These are phyloP conservation scores for Geotrichum fermentans DNA, from an alignment of 1,139 yeast genomes.

Conservation along the genomic window DNA sequence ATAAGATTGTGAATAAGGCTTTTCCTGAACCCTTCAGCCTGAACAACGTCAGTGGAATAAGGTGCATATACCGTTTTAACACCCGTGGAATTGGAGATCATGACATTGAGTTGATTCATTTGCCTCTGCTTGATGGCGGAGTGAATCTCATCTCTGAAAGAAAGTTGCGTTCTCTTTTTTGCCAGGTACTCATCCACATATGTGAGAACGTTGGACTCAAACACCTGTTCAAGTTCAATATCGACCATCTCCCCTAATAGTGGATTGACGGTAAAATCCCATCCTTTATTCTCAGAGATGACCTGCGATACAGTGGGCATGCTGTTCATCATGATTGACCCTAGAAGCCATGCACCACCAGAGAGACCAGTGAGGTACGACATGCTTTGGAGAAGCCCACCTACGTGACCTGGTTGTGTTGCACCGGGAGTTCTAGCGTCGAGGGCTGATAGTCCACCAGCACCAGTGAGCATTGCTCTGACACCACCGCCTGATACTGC, in stretches of 20 bases:
- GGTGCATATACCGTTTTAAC: background rate
- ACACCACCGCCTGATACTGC: slow-evolving; percentile 85
- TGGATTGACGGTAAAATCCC: slow-evolving; percentile 57
- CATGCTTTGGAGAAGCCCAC: slow-evolving; percentile 69
- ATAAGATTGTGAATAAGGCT: background rate
- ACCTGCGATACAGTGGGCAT: slow-evolving; percentile 68
- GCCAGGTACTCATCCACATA: background rate
- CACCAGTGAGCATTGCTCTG: slow-evolving; percentile 75
- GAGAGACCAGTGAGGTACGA: slow-evolving; percentile 74
- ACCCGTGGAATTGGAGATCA: background rate
- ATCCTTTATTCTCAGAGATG: slow-evolving; percentile 46
- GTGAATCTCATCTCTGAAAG: too few relatives aligned
- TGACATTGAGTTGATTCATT: background rate
- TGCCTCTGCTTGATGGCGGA: too few relatives aligned
- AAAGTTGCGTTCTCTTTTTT: background rate
- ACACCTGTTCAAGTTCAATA: background rate
- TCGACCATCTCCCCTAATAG: slow-evolving; percentile 11
- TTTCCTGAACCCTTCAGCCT: background rate
- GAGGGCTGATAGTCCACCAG: slow-evolving; percentile 69
- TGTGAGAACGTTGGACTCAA: background rate
- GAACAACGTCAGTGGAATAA: background rate
- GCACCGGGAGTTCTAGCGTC: slow-evolving; percentile 62
- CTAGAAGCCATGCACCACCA: slow-evolving; percentile 85
- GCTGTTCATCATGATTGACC: slow-evolving; percentile 73
- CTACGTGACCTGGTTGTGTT: slow-evolving; percentile 55